These are phyloP conservation scores for Delonix regia DNA, from an alignment of 306 rosid genomes.

Conservation along the genomic window DNA sequence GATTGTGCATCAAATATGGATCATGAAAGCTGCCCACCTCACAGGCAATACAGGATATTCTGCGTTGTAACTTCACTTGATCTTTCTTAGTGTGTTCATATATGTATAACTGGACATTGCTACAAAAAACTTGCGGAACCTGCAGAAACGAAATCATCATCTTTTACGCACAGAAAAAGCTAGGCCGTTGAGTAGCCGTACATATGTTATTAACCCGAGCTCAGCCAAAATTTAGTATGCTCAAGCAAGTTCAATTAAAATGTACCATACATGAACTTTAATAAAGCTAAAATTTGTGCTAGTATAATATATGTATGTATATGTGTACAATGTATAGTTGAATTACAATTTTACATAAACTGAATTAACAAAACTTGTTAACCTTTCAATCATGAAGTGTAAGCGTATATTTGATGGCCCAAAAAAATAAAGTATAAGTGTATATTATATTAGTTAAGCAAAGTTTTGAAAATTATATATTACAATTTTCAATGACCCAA, in stretches of 20 bases:
- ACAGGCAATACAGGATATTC: slow-evolving; percentile 17
- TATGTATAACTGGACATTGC: slow-evolving; percentile 84
- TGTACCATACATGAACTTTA: too few relatives aligned
- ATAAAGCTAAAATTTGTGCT: neutral
- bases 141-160: slow-evolving; percentile 43
- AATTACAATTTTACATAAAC: neutral
- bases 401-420: too few relatives aligned
- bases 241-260: too few relatives aligned
- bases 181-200: neutral
- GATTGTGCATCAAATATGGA: slow-evolving; percentile 7
- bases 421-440: too few relatives aligned
- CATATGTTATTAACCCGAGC: neutral
- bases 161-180: neutral
- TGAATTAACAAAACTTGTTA: neutral
- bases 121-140: slow-evolving; percentile 91
- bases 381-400: neutral
- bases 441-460: neutral
- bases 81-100: slow-evolving; percentile 70
- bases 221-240: neutral
- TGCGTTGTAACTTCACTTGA: slow-evolving; percentile 31
- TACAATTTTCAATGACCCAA: neutral
- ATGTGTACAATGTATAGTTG: neutral
- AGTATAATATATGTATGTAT: neutral
- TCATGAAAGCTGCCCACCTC: slow-evolving; percentile 25
- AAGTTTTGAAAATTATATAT: neutral